Conservation (phyloP, 2,329 filamentous ascomycete species). For the Pseudodiploospora longispora region DNA sequence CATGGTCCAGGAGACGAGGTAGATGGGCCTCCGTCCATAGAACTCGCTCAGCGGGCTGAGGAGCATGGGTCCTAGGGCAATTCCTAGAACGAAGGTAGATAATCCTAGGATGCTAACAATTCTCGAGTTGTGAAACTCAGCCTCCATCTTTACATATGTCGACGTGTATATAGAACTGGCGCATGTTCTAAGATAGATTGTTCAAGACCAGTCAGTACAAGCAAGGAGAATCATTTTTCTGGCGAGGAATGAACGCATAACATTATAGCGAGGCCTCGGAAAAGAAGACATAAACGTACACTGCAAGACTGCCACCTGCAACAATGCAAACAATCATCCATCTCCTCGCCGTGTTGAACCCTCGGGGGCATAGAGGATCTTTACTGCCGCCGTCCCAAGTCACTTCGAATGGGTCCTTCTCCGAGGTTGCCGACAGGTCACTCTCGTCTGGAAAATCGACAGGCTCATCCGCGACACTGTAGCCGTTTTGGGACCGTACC, state of each 20-base stretch:
- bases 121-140: conserved; percentile 63
- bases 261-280: background rate
- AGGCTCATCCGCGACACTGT: conserved; percentile 29
- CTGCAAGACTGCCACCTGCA: conserved; percentile 67
- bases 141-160: conserved; percentile 69
- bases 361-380: conserved; percentile 69
- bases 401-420: conserved; percentile 56
- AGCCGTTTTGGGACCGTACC: conserved; percentile 35
- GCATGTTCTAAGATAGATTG: conserved; percentile 53
- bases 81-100: conserved; percentile 74
- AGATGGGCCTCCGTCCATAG: conserved; percentile 75
- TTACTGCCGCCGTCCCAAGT: conserved; percentile 38
- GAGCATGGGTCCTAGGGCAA: conserved; percentile 54
- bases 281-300: conserved; percentile 49
- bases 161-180: conserved; percentile 83
- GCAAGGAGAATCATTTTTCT: background rate
- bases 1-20: conserved; percentile 63
- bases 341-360: conserved; percentile 56
- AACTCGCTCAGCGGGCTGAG: conserved; percentile 63
- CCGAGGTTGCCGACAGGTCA: conserved; percentile 5
- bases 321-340: conserved; percentile 75
- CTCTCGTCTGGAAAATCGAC: conserved; percentile 7
- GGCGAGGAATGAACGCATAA: conserved; percentile 4
- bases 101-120: conserved; percentile 73
- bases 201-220: background rate